A percentile compares a stretch with the other conserved stretches of the same genome.
Evolutionary conservation across 2,329 filamentous ascomycete species (phyloP).

Genomic region (Talaromyces sp.): DNA sequence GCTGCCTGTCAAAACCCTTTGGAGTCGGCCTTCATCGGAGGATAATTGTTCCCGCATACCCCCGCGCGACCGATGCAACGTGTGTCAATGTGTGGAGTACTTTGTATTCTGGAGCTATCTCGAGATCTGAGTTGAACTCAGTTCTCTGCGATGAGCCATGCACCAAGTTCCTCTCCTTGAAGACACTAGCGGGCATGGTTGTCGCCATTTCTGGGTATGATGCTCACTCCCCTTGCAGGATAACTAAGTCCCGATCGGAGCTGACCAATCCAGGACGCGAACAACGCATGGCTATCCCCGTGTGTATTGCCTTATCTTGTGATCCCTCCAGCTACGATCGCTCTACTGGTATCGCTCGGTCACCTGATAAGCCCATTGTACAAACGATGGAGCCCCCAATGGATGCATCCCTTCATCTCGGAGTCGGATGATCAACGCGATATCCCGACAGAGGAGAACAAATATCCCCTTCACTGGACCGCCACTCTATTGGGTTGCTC

Average conservation of each 20-base stretch:
- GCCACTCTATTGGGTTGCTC: slow-evolving; percentile 44
- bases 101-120: background rate
- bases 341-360: slow-evolving; percentile 29
- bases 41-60: slow-evolving; percentile 18
- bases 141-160: slow-evolving; percentile 15
- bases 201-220: slow-evolving; percentile 24
- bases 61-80: slow-evolving; percentile 6
- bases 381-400: slow-evolving; percentile 45
- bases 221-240: slow-evolving; percentile 2
- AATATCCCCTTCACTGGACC: slow-evolving; percentile 36
- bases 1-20: too few species aligned
- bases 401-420: slow-evolving; percentile 56
- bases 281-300: slow-evolving; percentile 37
- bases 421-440: slow-evolving; percentile 41
- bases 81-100: too few species aligned
- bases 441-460: slow-evolving; percentile 35
- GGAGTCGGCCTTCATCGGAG: slow-evolving; percentile 9
- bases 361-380: slow-evolving; percentile 32
- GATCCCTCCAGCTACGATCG: slow-evolving; percentile 30
- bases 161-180: slow-evolving; percentile 18
- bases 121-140: background rate
- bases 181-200: slow-evolving; percentile 5
- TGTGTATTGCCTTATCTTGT: slow-evolving; percentile 40
- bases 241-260: background rate
- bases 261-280: slow-evolving; percentile 37